Base-by-base conservation (phyloP, 225 moss, liverwort and hornwort species). In the Bryum argenteum region DNA sequence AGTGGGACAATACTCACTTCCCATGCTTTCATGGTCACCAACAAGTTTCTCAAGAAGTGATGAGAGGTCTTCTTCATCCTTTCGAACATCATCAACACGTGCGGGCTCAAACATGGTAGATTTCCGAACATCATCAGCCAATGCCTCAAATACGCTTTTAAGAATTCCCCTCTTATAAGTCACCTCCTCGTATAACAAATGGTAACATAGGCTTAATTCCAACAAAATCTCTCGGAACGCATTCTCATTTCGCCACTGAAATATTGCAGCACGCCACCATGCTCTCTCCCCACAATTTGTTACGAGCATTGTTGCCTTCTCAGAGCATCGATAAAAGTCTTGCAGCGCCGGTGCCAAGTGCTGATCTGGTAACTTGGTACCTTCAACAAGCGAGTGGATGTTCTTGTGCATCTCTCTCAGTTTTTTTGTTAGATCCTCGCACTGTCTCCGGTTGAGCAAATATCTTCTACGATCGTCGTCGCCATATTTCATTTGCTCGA, bases 71-170 rank as follows among this genome's bases (percentile, higher is more conserved):
- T 48, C 9, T 47, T 0, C 0, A 47, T 65, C 48, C 10, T 6
- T 2, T 3, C 11, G n/a, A 15, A 26, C 4, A 10, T 65, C 16
- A 0, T 4, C 11, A 0, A 20, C 0, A 0, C 0, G 8, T 45
- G 6, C 6, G 24, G 0, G 6, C 23, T 44, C 8, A 65, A 65
- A 7, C 1, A 10, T 4, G 10, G 10, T 16, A 48, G 11, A 17
- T 26, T 24, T 17, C 10, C 28, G 6, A 47, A 65, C 1, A 26
- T 33, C 48, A 33, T 33, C 5, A 33, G 33, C 5, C 7, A 4
- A 33, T 33, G 33, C 0, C 33, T 33, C 2, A 3, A 33, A 33
- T 33, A 4, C 33, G 4, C 33, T 33, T 4, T 4, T 4, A 33
- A 33, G 5, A 33, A 33, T 24, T 24, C 5, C 1, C 47, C 24